These are phyloP conservation scores for Fusarium veterinarium DNA, from an alignment of 2,329 filamentous ascomycete genomes.

Conservation along the genomic window DNA sequence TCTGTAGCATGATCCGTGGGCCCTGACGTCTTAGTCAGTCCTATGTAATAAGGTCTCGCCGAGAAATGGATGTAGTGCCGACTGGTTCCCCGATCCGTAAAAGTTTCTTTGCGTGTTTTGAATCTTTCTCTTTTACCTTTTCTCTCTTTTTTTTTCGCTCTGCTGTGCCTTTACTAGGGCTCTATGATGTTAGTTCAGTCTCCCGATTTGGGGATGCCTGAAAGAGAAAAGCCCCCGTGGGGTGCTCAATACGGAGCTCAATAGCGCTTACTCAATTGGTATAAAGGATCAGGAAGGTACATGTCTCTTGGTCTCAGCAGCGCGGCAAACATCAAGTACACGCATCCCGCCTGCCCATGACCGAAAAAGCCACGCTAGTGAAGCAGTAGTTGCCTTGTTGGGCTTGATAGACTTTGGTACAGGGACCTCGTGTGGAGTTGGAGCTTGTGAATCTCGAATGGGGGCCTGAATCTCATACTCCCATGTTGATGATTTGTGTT, in stretches of 20 bases:
- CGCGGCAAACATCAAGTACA: not conserved
- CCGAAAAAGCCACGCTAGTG: slow-evolving; percentile 25
- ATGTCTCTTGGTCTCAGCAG: not conserved
- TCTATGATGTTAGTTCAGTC: not conserved
- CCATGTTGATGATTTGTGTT: slow-evolving; percentile 1
- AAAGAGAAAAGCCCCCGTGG: slow-evolving; percentile 25
- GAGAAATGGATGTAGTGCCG: slow-evolving; percentile 23
- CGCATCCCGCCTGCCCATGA: not conserved
- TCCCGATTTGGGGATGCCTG: slow-evolving; percentile 11
- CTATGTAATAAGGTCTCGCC: slow-evolving; percentile 23
- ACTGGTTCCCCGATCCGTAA: not conserved
- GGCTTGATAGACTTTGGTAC: slow-evolving; percentile 42
- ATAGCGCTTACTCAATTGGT: slow-evolving; percentile 10
- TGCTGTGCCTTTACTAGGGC: not conserved
- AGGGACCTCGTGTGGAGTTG: slow-evolving; percentile 9
- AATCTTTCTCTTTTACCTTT: not conserved
- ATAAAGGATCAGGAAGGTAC: slow-evolving; percentile 6
- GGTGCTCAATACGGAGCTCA: not conserved
- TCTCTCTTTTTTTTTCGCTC: not conserved
- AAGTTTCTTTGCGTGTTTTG: not conserved
- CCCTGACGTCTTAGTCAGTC: slow-evolving; percentile 35
- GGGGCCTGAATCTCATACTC: slow-evolving; percentile 15
- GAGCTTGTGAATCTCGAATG: slow-evolving; percentile 3
- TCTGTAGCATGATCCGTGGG: slow-evolving; percentile 23
- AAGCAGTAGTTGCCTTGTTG: slow-evolving; percentile 23